Evolutionary conservation across 2,329 filamentous ascomycete genomes (phyloP), one percentile per base, ranked within the genome.

Genomic region (Fonsecaea erecta): DNA sequence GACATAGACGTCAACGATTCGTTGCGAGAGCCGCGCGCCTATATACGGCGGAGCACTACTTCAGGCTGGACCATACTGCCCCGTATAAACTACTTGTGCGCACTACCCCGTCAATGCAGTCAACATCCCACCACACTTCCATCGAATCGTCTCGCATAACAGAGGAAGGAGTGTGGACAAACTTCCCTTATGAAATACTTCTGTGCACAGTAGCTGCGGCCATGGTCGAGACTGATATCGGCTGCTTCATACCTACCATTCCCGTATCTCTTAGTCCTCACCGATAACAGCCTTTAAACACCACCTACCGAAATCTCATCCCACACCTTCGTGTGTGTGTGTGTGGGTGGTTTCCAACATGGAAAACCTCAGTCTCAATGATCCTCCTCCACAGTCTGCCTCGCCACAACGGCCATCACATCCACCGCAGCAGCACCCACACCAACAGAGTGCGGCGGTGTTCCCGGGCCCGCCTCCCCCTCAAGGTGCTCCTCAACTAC

Each of bases 401-500:
- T 65, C 67, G 48, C 56, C 57, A 18, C 63, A 57, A 35, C 56
- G 63, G 35, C 63, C 32, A 52, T 30, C 18, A 18, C 60, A 65
- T 9, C 69, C 35, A 52, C 69, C 35, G 46, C 30, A 34, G 35
- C 62, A 65, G 14, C 72, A 73, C 34, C 64, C 71, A 64, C 43
- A 60, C 6, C 54, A 58, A 12, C 40, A 52, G 21, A 68, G 64
- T 64, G 63, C 65, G 52, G 63, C 65, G 52, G 67, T 68, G 8
- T 64, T 66, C 12, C 51, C 65, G 1, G 66, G 62, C 16, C 58
- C 71, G 21, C 58, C 71, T 21, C 60, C 72, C 24, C 70, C 72
- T 21, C 75, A 77, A 52, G 80, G 79, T 2, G 77, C 79, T 16
- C 80, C 81, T 24, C 81, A 83, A 71, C 74, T 83, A 62, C 81